Evolutionary conservation across 495 filamentous ascomycete genomes (phyloP), one percentile per base, ranked within the genome.

Genomic region (Poronia punctata): DNA sequence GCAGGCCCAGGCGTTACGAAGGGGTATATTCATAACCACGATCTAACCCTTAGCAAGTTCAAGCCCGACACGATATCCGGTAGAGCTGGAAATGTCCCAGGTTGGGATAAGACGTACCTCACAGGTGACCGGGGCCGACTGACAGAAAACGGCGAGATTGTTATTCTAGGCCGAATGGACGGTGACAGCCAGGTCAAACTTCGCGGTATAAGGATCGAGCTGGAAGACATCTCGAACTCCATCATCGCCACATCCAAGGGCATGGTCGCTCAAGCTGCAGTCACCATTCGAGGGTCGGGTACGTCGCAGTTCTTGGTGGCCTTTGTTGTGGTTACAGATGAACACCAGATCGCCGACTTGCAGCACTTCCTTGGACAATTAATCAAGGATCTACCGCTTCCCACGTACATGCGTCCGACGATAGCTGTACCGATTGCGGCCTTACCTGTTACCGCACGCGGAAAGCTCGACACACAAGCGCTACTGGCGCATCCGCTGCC

Each of bases 171-270:
- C 6, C 62, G 69, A 0, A 54, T 69, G 7, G 50, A 40, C 0
- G 65, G 62, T 22, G 62, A 68, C 40, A 54, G 32, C 9, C 60
- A 63, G 29, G 50, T 66, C 30, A 68, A 68, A 41, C 40, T 68
- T n/a, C 49, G 56, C 1, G 65, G 65, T 1, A 56, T 62, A 16
- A 53, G 65, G 12, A 32, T 68, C n/a, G 60, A 68, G 6, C 38
- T 65, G 1, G 54, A 35, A 3, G 65, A 68, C 16, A 42, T 68
- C 35, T 63, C 65, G 28, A 34, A 45, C 31, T 50, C 35, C 45
- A 59, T 32, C 1, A 7, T 70, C 7, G 11, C 31, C 1, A 30
- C 45, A 1, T 46, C 60, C 5, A 41, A 52, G 0, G 61, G 61
- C 7, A 27, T 18, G 1, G 11, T 72, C 3, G 21, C 4, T 4